Base-by-base conservation (phyloP, 345 rosid genomes). In the Camelina laxa region DNA sequence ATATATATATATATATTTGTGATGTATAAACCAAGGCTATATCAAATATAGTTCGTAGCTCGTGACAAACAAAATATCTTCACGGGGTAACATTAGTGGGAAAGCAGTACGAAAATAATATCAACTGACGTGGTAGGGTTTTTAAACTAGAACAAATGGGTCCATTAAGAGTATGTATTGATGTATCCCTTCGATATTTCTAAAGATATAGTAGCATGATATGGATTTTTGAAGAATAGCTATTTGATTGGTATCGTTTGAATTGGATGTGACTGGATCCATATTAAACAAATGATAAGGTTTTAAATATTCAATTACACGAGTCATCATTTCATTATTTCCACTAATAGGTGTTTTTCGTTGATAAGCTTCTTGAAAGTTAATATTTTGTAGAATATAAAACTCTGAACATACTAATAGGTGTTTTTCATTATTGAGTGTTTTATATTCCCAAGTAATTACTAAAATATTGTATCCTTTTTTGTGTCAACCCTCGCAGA, bases 81-180 rank as follows among this genome's bases (percentile, higher is more conserved):
- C 30, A 55, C 13, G 44, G 27, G 27, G 17, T 55, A 41, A 9
- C 47, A 55, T 41, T 24, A 55, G 73, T 55, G 72, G 22, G 39
- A 16, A 41, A 68, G 24, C 12, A 69, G 5, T 69, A 16, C 17
- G 42, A 16, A n/a, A 17, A 16, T 47, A n/a, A 47, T 47, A 7
- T 47, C 51, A n/a, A 16, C 2, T n/a, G 0, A 2, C 16, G 51
- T 47, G 44, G 5, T n/a, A 30, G 35, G 24, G 24, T 58, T 17
- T 38, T 27, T 1, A 10, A 60, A 16, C 47, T 15, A 19, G n/a
- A 60, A 35, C n/a, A 3, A 17, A 60, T 19, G 11, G 9, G 16
- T 60, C 11, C 22, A 19, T 49, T 17, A 49, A 17, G 22, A 16
- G 21, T 48, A 48, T 17, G 13, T 48, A 48, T 48, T 4, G 7